Base-by-base conservation (phyloP, 2,329 filamentous ascomycete genomes). In the Fusarium praegraminearum region DNA sequence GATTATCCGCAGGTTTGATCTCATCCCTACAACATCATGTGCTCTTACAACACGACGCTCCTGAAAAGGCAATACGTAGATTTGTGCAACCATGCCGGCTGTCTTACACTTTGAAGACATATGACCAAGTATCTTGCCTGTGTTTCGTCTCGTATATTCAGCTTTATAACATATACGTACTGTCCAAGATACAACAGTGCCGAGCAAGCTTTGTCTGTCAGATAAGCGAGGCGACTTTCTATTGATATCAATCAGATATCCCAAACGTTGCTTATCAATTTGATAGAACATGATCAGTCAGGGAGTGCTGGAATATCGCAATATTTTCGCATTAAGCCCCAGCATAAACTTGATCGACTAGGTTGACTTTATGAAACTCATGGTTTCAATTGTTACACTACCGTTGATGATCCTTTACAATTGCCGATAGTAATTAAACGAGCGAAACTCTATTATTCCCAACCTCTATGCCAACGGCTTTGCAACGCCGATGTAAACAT, bases 231-330 rank as follows among this genome's bases (percentile, higher is more conserved):
- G 20, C 18, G 20, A 16, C 33, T 20, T 55, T 40, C 53, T 35
- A 49, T 57, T 51, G 33, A 46, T 62, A 50, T 54, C 36, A 49
- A 45, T 33, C 35, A 47, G 38, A 38, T 51, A 35, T 15, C 46
- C 26, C 45, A 54, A 40, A 35, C 18, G 12, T 8, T 51, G 33
- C 36, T 26, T 38, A 50, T 64, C 51, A 62, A 20, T 57, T 22
- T 30, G 26, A 33, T 44, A 26, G 15, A 43, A 33, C 43, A 50
- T 20, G 24, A 45, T 10, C 40, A 16, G 32, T 51, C 15, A 41
- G 49, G 43, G 35, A 26, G 57, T 69, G 65, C 58, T 53, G 62
- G 62, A 40, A 70, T 69, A 55, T 69, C 35, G 18, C 47, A 57
- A 28, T 35, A 45, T 57, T 41, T 45, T 51, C 44, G 50, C 66